These are phyloP conservation scores for Cyclostephanos invisitatus DNA, from an alignment of 108 stramenopile species.

Conservation along the genomic window DNA sequence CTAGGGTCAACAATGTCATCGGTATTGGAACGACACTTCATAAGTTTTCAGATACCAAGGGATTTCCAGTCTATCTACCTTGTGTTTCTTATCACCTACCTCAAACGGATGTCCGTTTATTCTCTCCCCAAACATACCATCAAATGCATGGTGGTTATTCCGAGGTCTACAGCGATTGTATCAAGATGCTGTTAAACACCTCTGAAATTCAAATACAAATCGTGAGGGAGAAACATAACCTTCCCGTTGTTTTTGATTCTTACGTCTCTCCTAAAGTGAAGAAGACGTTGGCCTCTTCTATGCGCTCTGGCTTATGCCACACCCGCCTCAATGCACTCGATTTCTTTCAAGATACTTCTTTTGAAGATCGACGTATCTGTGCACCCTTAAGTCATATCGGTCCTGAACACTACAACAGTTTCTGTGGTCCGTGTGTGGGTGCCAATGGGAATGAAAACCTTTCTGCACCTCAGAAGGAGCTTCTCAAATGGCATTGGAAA, in stretches of 20 bases:
- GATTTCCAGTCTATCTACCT: neutral
- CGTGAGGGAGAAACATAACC: neutral
- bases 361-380: too few species aligned
- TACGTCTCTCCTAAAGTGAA: neutral
- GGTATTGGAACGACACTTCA: neutral
- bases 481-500: constrained; percentile 38
- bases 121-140: neutral
- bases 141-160: constrained; percentile 8
- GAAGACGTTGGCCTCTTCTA: too few species aligned
- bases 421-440: neutral
- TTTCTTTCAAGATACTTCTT: too few species aligned
- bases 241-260: neutral
- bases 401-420: too few species aligned
- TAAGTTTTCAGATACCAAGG: neutral
- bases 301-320: too few species aligned
- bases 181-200: neutral
- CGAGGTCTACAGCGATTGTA: neutral
- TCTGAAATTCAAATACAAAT: neutral
- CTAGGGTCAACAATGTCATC: neutral
- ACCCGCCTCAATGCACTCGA: too few species aligned
- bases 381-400: too few species aligned
- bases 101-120: neutral
- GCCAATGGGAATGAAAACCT: constrained; percentile 35
- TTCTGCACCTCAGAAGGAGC: constrained; percentile 39
- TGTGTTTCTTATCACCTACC: constrained; percentile 1